These are phyloP conservation scores for Boeremia exigua DNA, from an alignment of 2,329 filamentous ascomycete genomes.

Conservation along the genomic window DNA sequence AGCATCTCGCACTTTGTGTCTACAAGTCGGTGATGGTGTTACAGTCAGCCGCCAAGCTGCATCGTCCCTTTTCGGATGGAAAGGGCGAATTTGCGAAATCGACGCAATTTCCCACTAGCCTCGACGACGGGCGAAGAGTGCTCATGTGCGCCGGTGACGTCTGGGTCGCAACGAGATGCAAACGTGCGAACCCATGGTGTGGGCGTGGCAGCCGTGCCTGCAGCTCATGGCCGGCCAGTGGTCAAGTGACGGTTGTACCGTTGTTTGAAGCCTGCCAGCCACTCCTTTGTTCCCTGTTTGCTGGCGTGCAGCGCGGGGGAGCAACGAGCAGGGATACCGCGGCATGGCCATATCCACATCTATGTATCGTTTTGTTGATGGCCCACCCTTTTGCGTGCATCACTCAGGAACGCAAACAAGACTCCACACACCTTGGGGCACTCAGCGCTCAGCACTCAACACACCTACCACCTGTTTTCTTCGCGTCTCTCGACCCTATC, in stretches of 20 bases:
- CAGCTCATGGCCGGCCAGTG: slow-evolving; percentile 11
- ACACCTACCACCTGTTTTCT: slow-evolving; percentile 22
- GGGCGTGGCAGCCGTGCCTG: slow-evolving; percentile 6
- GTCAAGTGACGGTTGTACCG: slow-evolving; percentile 2
- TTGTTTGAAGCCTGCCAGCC: neutral
- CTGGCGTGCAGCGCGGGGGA: slow-evolving; percentile 18
- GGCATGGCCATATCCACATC: slow-evolving; percentile 7
- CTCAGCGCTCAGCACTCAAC: slow-evolving; percentile 12
- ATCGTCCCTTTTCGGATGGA: slow-evolving; percentile 29
- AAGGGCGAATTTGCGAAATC: slow-evolving; percentile 27
- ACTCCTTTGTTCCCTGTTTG: slow-evolving; percentile 7
- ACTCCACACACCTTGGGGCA: slow-evolving; percentile 13
- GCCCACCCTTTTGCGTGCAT: slow-evolving; percentile 15
- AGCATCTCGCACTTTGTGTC: slow-evolving; percentile 16
- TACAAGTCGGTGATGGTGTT: slow-evolving; percentile 2
- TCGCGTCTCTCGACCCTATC: slow-evolving; percentile 4
- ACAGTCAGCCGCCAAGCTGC: slow-evolving; percentile 27
- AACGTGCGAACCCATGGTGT: slow-evolving; percentile 20
- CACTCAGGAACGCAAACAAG: slow-evolving; percentile 16
- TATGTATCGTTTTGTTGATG: slow-evolving; percentile 7
- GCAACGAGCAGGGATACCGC: slow-evolving; percentile 12
- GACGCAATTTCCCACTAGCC: slow-evolving; percentile 32
- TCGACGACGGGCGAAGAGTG: slow-evolving; percentile 1
- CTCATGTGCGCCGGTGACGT: slow-evolving; percentile 25
- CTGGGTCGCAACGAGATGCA: slow-evolving; percentile 10